Base-by-base conservation (phyloP, 495 filamentous ascomycete species). In the Aspergillus taichungensis region DNA sequence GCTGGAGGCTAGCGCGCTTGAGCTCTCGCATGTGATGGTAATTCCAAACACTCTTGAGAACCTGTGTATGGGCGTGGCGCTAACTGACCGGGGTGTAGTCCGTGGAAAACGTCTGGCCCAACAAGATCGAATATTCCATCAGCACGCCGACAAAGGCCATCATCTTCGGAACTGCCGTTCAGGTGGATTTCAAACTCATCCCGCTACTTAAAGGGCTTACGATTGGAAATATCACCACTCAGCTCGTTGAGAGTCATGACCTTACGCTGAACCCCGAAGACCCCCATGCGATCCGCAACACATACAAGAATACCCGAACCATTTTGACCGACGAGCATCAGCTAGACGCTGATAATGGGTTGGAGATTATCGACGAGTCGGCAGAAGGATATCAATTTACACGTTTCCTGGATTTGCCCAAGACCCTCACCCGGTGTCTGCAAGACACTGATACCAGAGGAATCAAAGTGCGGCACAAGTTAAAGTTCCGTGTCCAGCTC, bases 101-200 rank as follows among this genome's bases (percentile, higher is more conserved):
- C n/a, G 82, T 94, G 42, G 86, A 94, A 61, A 94, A 94, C 55
- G 78, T 92, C 44, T 98, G 92, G 92, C 79, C 85, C 8, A 86
- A 90, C 64, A 98, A 98, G 70, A 77, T 96, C 54, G 82, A 92
- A 56, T 97, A 97, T 61, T 85, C 84, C 6, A 84, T 98, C 46
- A 80, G 82, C 47, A 82, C 90, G 6, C 90, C 92, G 3, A 87
- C 83, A 43, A 95, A 94, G 56, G 91, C 89, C 0, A 82, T 92
- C 45, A 82, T 94, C 7, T 95, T 95, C 52, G 92, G 92, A 32
- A 94, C 87, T 11, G 73, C 73, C 12, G 79, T 96, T 35, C 78
- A 80, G 9, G 68, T 94, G 27, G 80, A 91, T 45, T 87, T 95
- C 62, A 74, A 79, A 35, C 77, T 97, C 41, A 79, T 85, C 6